A percentile compares a stretch with the other conserved stretches of the same genome.
Evolutionary conservation across 2,329 filamentous ascomycete genomes (phyloP).

Genomic region (Nemania sp.): DNA sequence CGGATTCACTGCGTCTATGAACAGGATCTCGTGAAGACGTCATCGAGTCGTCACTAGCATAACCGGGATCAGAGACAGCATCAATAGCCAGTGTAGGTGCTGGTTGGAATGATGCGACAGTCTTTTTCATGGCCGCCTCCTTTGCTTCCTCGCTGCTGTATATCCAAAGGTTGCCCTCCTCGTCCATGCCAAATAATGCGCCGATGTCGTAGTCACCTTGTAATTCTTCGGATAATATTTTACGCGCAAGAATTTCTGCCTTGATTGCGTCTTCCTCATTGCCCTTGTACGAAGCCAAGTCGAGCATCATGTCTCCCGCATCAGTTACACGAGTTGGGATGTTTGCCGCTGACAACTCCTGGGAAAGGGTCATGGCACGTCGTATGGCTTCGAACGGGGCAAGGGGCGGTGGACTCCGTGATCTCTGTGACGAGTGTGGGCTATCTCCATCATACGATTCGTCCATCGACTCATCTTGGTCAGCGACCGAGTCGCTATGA

Average conservation of each 20-base stretch:
- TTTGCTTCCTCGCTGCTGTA: conserved; percentile 98
- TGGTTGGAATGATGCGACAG: conserved; percentile 54
- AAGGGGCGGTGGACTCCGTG: conserved; percentile 77
- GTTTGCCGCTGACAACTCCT: conserved; percentile 85
- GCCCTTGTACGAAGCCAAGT: conserved; percentile 96
- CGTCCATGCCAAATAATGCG: conserved; percentile 90
- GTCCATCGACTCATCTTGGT: conserved; percentile 42
- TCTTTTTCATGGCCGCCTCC: conserved; percentile 76
- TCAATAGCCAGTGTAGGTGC: conserved; percentile 67
- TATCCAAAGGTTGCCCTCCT: conserved; percentile 98
- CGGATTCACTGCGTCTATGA: conserved; percentile 71
- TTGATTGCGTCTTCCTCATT: conserved; percentile 90
- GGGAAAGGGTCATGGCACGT: conserved; percentile 81
- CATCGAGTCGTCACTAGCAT: conserved; percentile 84
- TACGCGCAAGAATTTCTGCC: conserved; percentile 90
- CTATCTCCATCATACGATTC: conserved; percentile 47
- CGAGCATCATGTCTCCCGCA: conserved; percentile 91
- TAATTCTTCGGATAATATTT: conserved; percentile 88
- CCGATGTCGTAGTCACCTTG: conserved; percentile 97
- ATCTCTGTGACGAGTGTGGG: conserved; percentile 56
- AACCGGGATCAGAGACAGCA: conserved; percentile 88
- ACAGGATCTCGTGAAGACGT: conserved; percentile 50
- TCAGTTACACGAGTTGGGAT: conserved; percentile 94
- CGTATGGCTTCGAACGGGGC: conserved; percentile 76
- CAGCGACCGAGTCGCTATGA: conserved; percentile 54